Evolutionary conservation across 441 rosid species (phyloP), one percentile per base, ranked within the genome.

Genomic region (Kokia cookei): DNA sequence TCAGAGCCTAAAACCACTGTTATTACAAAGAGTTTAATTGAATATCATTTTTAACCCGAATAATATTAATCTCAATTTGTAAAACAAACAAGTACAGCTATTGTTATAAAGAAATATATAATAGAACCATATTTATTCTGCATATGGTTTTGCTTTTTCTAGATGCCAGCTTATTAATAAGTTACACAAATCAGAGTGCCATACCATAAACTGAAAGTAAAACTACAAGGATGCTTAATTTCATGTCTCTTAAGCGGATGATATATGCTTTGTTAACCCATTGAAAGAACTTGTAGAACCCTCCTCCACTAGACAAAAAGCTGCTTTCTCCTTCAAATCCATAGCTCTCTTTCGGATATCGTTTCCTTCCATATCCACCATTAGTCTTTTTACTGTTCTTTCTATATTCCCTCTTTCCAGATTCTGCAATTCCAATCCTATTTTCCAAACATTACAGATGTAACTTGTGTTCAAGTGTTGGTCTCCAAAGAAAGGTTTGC

Each of bases 401-500:
- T 71, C 78, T 19, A 87, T 85, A 66, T 82, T 73, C 32, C 72
- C 61, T 65, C 81, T 79, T 71, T 87, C 86, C 11, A 82, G 60
- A 26, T 75, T 9, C 15, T 81, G 83, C 68, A 84, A 70, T 42
- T 76, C 74, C 47, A 85, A 29, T 10, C 86, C 86, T 4, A 82
- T 62, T 76, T 70, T 79, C 90, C 90, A 86, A 0, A 76, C 73
- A 1, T 81, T 65, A 59, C 83, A 75, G 0, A 83, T 4, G 32
- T 70, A 79, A 45, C 83, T 82, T 1, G 83, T 73, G 61, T 84
- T 82, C 40, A 86, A 15, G 42, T 17, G 0, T 65, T 86, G 90
- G 35, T 84, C 90, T 50, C 84, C 85, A 0, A 62, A 66, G n/a
- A 59, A 71, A 2, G 88, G 88, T 59, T 32, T 76, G 65, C 85